Evolutionary conservation across 306 rosid genomes (phyloP), one percentile per base, ranked within the genome.

Genomic region (Morella rubra): DNA sequence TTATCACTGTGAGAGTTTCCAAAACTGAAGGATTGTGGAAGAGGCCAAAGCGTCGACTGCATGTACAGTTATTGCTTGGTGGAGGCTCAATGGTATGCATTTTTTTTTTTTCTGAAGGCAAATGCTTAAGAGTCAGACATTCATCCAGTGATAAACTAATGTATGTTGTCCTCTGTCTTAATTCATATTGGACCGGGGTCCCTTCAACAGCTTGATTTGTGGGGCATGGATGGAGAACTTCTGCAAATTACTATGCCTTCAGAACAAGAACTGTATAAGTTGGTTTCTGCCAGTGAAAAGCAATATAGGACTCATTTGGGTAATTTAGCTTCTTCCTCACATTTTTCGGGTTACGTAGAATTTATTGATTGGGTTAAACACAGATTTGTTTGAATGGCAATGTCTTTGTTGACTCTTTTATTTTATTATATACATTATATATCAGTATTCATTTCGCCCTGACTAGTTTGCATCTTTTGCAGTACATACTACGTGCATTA

Each of bases 161-260:
- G 52, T 9, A 49, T 14, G 13, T 49, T 12, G 13, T 12, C 52
- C 52, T 9, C 0, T 49, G 52, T 54, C 61, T 9, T 27, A 16
- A 47, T 71, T 73, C 37, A 67, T 67, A 60, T 65, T 20, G 69
- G 45, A 44, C 27, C 72, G 62, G 40, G 71, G 60, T 69, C 81
- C 80, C 58, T 74, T 44, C 37, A 73, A 71, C 84, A 94, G 98
- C 83, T 89, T 87, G 97, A 89, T 49, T 52, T 87, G 5, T 79
- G 96, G 93, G 96, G 93, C 74, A 83, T 73, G 73, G 98, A 94
- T 84, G 98, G 96, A 77, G 96, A 94, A 79, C 87, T 76, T 82
- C 71, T 89, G 88, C 85, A 85, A 83, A 81, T 94, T 61, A 59
- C 5, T 19, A 72, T 89, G 83, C 97, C 97, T 73, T 87, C 93